Percentiles rank a stretch among this genome's conserved stretches.
These are phyloP conservation scores for Drechslera avenae DNA, from an alignment of 2,329 filamentous ascomycete species.

Conservation along the genomic window DNA sequence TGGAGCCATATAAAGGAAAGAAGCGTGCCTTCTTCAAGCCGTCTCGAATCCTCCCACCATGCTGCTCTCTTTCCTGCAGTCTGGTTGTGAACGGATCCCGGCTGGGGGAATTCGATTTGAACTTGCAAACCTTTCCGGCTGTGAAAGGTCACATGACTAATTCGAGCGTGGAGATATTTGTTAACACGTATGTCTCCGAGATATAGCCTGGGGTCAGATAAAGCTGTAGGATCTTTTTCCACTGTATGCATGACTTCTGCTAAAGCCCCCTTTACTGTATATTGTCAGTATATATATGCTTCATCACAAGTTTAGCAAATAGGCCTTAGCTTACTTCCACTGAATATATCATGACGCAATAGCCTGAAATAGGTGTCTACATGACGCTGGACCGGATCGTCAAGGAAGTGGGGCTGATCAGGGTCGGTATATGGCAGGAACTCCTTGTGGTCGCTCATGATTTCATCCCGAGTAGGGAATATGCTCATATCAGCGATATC, in stretches of 20 bases:
- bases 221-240: constrained; percentile 1
- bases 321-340: constrained; percentile 11
- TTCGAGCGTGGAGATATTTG: constrained; percentile 23
- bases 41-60: constrained; percentile 40
- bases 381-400: constrained; percentile 29
- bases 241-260: constrained; percentile 23
- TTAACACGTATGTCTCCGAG: constrained; percentile 29
- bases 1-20: constrained; percentile 33
- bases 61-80: constrained; percentile 10
- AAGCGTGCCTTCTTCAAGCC: constrained; percentile 31
- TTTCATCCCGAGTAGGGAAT: constrained; percentile 41
- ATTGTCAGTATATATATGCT: no score
- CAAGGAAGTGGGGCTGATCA: constrained; percentile 35
- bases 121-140: constrained; percentile 24
- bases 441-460: constrained; percentile 48
- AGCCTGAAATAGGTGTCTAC: constrained; percentile 45
- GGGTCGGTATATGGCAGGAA: constrained; percentile 40
- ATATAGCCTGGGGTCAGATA: constrained; percentile 14
- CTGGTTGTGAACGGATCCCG: constrained; percentile 16
- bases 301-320: no score
- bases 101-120: constrained; percentile 32
- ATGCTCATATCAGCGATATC: constrained; percentile 40
- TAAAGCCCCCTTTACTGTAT: constrained; percentile 30
- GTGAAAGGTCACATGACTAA: constrained; percentile 26
- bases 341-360: constrained; percentile 41